Conservation (phyloP, 306 rosid genomes). For the Phaseolus lunatus region DNA sequence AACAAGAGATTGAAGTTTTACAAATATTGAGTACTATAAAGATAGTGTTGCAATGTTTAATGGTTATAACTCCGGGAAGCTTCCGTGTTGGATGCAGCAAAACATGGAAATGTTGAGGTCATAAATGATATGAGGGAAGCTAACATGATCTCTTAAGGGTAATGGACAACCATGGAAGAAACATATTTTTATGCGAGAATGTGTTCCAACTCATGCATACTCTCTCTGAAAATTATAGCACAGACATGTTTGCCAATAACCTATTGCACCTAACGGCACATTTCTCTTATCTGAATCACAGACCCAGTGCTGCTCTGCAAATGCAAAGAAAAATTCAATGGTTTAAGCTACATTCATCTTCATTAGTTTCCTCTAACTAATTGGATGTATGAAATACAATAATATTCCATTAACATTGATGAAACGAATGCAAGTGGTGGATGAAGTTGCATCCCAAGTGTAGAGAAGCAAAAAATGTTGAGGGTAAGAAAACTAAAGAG, state of each 20-base stretch:
- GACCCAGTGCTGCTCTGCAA: conserved; percentile 30
- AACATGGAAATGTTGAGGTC: conserved; percentile 29
- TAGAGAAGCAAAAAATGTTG: too few species aligned
- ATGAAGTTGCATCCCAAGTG: too few species aligned
- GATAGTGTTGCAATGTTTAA: background rate
- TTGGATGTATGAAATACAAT: too few species aligned
- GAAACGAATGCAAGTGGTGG: too few species aligned
- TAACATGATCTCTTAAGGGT: conserved; percentile 16
- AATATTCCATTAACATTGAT: too few species aligned
- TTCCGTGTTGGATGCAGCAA: conserved; percentile 31
- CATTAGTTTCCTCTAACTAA: background rate
- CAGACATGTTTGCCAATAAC: conserved; percentile 27
- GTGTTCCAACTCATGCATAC: conserved; percentile 28
- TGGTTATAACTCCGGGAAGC: background rate
- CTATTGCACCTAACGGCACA: background rate
- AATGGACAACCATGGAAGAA: conserved; percentile 1
- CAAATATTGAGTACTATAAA: background rate
- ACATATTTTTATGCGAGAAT: conserved; percentile 31
- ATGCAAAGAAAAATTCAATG: conserved; percentile 46
- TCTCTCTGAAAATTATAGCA: background rate
- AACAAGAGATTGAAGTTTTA: background rate
- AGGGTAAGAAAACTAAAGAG: too few species aligned
- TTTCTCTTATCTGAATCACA: background rate
- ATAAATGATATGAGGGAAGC: conserved; percentile 10
- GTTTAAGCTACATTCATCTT: conserved; percentile 18